These are phyloP conservation scores for Candida ficus DNA, from an alignment of 805 yeast genomes.

Conservation along the genomic window DNA sequence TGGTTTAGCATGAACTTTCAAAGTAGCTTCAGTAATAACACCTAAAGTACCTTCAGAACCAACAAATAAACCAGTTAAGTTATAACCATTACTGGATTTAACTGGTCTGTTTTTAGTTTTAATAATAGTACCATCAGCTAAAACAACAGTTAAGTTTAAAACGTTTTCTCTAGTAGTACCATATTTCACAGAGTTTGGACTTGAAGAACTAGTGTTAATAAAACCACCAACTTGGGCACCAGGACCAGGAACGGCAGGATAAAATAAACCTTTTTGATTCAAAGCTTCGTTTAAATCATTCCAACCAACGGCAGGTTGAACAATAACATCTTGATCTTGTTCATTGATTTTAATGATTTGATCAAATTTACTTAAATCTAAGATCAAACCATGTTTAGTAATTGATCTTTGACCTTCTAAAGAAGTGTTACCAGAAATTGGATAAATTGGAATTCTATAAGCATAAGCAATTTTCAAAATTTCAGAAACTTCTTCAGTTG, in stretches of 20 bases:
- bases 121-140: conserved; percentile 74
- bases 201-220: conserved; percentile 75
- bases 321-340: conserved; percentile 66
- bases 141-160: conserved; percentile 61
- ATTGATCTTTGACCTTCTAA: conserved; percentile 78
- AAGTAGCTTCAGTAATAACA: conserved; percentile 70
- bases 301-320: conserved; percentile 80
- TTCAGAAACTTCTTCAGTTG: conserved; percentile 60
- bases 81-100: conserved; percentile 76
- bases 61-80: conserved; percentile 62
- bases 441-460: conserved; percentile 62
- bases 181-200: conserved; percentile 70
- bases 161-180: conserved; percentile 80
- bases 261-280: conserved; percentile 44
- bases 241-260: conserved; percentile 79
- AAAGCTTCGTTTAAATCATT: conserved; percentile 55
- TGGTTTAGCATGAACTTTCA: conserved; percentile 63
- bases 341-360: conserved; percentile 49
- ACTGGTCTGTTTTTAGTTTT: conserved; percentile 72
- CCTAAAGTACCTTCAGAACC: conserved; percentile 83
- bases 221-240: conserved; percentile 79
- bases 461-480: conserved; percentile 58
- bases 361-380: conserved; percentile 59
- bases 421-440: conserved; percentile 73
- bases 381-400: conserved; percentile 60